These are phyloP conservation scores for Colletotrichum sublineola DNA, from an alignment of 2,329 filamentous ascomycete genomes.

Conservation along the genomic window DNA sequence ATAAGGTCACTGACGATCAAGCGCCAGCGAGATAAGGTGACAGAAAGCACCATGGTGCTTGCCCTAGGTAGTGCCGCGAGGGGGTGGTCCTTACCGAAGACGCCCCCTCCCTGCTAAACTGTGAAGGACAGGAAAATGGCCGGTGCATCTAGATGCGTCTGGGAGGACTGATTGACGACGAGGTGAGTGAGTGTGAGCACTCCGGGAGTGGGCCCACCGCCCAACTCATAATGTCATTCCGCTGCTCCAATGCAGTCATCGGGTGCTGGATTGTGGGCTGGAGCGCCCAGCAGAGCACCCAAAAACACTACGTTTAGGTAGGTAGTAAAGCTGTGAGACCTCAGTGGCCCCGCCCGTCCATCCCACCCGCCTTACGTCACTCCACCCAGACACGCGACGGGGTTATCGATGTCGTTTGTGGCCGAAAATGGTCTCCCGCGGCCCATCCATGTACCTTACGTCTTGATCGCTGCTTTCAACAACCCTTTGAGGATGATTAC, in stretches of 20 bases:
- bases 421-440: constrained; percentile 13
- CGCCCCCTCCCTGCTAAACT: too few species aligned
- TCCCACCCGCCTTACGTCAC: constrained; percentile 27
- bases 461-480: constrained; percentile 28
- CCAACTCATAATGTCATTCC: background rate
- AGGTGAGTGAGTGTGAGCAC: background rate
- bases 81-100: too few species aligned
- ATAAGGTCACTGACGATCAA: constrained; percentile 13
- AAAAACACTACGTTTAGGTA: background rate
- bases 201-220: constrained; percentile 11
- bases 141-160: too few species aligned
- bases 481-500: constrained; percentile 3
- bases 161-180: background rate
- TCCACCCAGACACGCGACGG: constrained; percentile 20
- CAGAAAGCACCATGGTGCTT: constrained; percentile 7
- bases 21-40: constrained; percentile 22
- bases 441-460: constrained; percentile 7
- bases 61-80: background rate
- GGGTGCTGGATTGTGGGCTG: background rate
- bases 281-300: constrained; percentile 20
- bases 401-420: constrained; percentile 29
- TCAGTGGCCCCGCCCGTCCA: constrained; percentile 1
- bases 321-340: constrained; percentile 1
- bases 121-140: too few species aligned
- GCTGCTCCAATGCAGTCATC: background rate